Base-by-base conservation (phyloP, 352 stramenopile species). In the Phytophthora citrophthora region DNA sequence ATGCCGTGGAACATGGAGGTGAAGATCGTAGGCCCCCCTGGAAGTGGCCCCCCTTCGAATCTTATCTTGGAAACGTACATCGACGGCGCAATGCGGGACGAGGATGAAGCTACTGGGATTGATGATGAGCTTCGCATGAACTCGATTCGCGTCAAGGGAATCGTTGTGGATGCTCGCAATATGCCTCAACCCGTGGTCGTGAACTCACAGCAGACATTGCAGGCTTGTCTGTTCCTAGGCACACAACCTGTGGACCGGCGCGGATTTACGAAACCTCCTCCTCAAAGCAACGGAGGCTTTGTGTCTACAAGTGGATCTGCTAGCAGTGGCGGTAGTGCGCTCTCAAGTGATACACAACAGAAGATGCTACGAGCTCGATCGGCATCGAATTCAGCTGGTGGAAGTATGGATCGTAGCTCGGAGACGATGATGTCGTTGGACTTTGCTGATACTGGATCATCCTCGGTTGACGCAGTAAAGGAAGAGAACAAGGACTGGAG, bases 1-100 rank as follows among this genome's bases (percentile, higher is more conserved):
- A 95, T 96, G 87, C 88, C 88, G 3, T 96, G 88, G 88, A 96
- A 96, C 51, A 96, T 96, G 85, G 88, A 96, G 62, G 88, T 96
- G 38, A 96, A 96, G 69, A 94, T 96, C 57, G 84, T 95, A 7
- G 88, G 88, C 0, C 88, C 88, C 16, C 88, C 88, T 48, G 88
- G 88, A 26, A 94, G 85, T 54, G 88, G 88, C 0, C 88, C 88
- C 15, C 88, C 88, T n/a, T 91, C 85, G 9, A 93, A 87, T 36
- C 67, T 96, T 52, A 96, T 88, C 1, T 72, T 96, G n/a, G 88
- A 95, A 57, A 93, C 88, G 27, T 96, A 91, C 45, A 94, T 96
- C 45, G 86, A 95, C 68, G 86, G 84, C 15, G 87, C 84, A 3
- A 82, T 93, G 54, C 75, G 73, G 1, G 85, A 93, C 36, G 84